These are phyloP conservation scores for Apiotrichum brassicae DNA, from an alignment of 1,284 basidiomycete species.

Conservation along the genomic window DNA sequence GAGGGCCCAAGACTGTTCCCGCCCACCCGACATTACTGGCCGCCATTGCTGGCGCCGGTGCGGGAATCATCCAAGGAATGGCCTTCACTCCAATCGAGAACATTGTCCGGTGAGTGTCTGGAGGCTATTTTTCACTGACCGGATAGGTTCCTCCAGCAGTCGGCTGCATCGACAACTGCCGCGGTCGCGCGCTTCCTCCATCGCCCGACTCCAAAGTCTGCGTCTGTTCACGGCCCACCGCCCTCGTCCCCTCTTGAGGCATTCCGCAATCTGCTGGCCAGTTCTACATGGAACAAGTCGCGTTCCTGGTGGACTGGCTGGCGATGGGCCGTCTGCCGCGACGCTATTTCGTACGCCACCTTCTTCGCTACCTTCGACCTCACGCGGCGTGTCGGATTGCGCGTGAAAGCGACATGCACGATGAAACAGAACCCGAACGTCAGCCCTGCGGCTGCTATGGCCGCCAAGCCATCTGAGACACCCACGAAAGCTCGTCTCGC, in stretches of 20 bases:
- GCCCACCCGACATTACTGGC: slow-evolving; percentile 43
- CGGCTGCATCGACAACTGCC: slow-evolving; percentile 23
- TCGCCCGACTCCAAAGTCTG: slow-evolving; percentile 18
- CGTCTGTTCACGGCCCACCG: slow-evolving; percentile 13
- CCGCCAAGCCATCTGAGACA: slow-evolving; percentile 10
- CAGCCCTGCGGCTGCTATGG: slow-evolving; percentile 2
- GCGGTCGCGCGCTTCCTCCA: slow-evolving; percentile 18
- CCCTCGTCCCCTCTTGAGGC: slow-evolving; percentile 31
- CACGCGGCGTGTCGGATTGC: slow-evolving; percentile 37
- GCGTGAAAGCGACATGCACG: slow-evolving; percentile 37
- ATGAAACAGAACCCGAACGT: neutral
- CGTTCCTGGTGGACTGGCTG: slow-evolving; percentile 42
- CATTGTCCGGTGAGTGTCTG: slow-evolving; percentile 33
- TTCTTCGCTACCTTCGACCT: slow-evolving; percentile 47
- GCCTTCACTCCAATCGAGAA: slow-evolving; percentile 47
- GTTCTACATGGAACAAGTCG: slow-evolving; percentile 33
- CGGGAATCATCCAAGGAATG: slow-evolving; percentile 41
- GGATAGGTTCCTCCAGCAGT: slow-evolving; percentile 32
- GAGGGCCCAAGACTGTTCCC: slow-evolving; percentile 37
- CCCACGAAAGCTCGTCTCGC: slow-evolving; percentile 41
- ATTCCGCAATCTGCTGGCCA: slow-evolving; percentile 29
- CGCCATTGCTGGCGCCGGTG: slow-evolving; percentile 40
- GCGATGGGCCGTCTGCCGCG: slow-evolving; percentile 39
- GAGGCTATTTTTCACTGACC: neutral
- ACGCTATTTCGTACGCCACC: slow-evolving; percentile 40